Evolutionary conservation across 1,139 yeast species (phyloP), one percentile per base, ranked within the genome.

Genomic region (Arxiozyma telluris): DNA sequence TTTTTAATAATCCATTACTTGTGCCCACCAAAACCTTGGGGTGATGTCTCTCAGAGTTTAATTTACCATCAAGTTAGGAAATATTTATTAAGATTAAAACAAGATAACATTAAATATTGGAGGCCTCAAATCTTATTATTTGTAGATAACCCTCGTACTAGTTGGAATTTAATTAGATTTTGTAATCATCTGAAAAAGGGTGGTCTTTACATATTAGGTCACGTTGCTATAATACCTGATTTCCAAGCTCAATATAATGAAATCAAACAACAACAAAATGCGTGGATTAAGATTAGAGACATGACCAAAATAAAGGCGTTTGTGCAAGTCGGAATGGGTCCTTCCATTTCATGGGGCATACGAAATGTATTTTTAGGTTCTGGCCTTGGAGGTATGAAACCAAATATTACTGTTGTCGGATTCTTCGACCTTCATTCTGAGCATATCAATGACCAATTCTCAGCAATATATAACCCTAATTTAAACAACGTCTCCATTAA

Each of bases 81-180:
- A 66, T 93, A 93, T 65, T 74, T 93, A 49, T 73, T 90, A 53
- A 76, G 96, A 53, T 75, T 93, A 49, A 81, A 89, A 57, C 88
- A 89, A 60, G 96, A 93, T 64, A 95, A 93, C 67, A 96, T 93
- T 51, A 93, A 93, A 70, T 91, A 89, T 66, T 93, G 98, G 98
- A 77, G 98, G 60, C 98, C 98, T 0, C 98, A 93, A 68, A 86
- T 93, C 42, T 73, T 93, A 55, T 71, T 93, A 41, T 73, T 93
- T 41, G 93, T 91, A 49, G 98, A 93, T 64, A 87, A 89, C 62
- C 98, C 98, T 0, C 73, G 96, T 56, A 82, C 95, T 0, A 80
- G 91, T 44, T 90, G 97, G 96, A 87, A 87, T 59, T 74, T 93
- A 61, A 91, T 93, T 59, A 83, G 86, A n/a, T 93, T 93, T 65